These are phyloP conservation scores for Colletotrichum tamarilloi DNA, from an alignment of 2,329 filamentous ascomycete species.

Conservation along the genomic window DNA sequence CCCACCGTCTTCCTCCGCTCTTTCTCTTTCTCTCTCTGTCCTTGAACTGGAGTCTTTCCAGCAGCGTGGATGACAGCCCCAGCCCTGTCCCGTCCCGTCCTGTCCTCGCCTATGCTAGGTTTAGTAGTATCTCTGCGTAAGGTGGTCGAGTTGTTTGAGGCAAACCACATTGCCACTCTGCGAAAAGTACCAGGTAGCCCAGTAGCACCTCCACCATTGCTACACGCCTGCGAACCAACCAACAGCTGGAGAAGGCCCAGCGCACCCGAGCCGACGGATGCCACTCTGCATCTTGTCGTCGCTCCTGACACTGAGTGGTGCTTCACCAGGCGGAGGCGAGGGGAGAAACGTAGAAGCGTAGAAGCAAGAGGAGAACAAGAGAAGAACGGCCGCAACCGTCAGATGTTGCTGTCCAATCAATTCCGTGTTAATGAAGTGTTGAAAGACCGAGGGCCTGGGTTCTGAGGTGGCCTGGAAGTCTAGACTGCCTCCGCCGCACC, in stretches of 20 bases:
- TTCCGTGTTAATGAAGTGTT: neutral
- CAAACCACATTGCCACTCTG: neutral
- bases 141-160: neutral
- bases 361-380: neutral
- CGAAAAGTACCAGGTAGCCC: neutral
- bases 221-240: slow-evolving; percentile 31
- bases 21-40: slow-evolving; percentile 22
- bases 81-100: neutral
- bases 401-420: neutral
- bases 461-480: neutral
- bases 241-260: slow-evolving; percentile 2
- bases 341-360: neutral
- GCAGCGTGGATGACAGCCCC: neutral
- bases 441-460: neutral
- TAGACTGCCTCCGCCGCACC: neutral
- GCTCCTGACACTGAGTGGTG: slow-evolving; percentile 25
- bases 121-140: neutral
- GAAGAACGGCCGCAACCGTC: neutral
- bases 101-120: neutral
- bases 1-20: slow-evolving; percentile 12
- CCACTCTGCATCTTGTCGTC: slow-evolving; percentile 7
- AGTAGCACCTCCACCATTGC: slow-evolving; percentile 26
- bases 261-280: slow-evolving; percentile 9
- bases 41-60: neutral
- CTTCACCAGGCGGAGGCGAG: slow-evolving; percentile 27